These are phyloP conservation scores for Populus davidiana DNA, from an alignment of 345 rosid genomes.

Conservation along the genomic window DNA sequence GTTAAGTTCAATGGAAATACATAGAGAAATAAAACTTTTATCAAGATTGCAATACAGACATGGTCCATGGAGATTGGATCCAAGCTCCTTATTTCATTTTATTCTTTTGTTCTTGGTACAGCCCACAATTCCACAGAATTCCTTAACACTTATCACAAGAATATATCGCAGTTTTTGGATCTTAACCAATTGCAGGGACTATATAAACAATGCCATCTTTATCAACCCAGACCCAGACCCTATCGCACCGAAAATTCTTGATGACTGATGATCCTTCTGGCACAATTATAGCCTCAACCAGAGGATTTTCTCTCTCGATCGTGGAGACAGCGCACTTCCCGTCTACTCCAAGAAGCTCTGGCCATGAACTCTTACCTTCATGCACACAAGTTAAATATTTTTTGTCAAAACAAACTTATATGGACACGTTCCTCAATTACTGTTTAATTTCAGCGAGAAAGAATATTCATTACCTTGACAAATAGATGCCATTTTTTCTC, in stretches of 20 bases:
- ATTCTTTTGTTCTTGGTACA: no score
- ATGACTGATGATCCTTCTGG: background rate
- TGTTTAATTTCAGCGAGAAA: background rate
- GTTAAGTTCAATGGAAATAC: no score
- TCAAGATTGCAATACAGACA: no score
- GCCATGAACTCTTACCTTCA: constrained; percentile 28
- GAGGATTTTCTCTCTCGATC: constrained; percentile 21
- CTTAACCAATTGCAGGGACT: constrained; percentile 11
- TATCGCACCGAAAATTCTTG: background rate
- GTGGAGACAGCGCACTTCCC: constrained; percentile 5
- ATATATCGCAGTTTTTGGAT: background rate
- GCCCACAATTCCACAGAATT: no score
- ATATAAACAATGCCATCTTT: background rate
- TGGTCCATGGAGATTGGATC: no score
- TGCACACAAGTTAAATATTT: background rate
- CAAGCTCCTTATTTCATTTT: no score
- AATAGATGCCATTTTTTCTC: background rate
- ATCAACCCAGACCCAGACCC: constrained; percentile 22
- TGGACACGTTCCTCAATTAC: background rate
- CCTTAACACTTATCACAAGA: no score
- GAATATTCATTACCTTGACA: background rate
- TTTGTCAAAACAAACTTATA: background rate
- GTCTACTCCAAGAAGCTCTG: constrained; percentile 9
- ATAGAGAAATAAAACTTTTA: no score
- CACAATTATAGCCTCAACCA: constrained; percentile 3